Evolutionary conservation across 2,329 filamentous ascomycete genomes (phyloP), one percentile per base, ranked within the genome.

Genomic region (Zymoseptoria pseudotritici): DNA sequence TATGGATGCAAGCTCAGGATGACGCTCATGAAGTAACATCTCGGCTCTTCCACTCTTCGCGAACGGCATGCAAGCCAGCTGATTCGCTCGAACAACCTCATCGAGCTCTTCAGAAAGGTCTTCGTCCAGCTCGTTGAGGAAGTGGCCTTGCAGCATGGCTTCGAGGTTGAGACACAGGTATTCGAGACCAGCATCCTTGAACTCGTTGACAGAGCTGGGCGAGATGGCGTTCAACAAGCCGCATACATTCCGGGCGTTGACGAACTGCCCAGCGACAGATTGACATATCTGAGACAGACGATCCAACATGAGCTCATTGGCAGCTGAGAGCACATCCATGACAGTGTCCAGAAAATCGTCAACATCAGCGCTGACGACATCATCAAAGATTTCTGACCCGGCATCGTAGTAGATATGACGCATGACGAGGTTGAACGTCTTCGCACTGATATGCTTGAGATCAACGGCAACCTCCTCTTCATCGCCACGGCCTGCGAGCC

Each of bases 301-400:
- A 71, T 97, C 91, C 53, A 99, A 82, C 92, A 99, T 97, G 59
- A 99, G 78, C 74, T 99, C 93, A 71, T 99, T 94, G 11, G 92
- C 91, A 56, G 90, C 87, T 58, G 86, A 86, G 82, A 97, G 87
- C 52, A 97, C 89, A 67, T 96, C 91, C 76, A 97, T 83, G 8
- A 97, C 82, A n/a, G 94, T 79, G 67, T 97, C 91, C 4, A 92
- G 85, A 63, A 96, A 91, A 53, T 91, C 88, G 65, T 97, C 91
- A 5, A 96, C 75, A 61, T 87, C 86, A n/a, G 31, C 52, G 42
- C 84, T 82, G 17, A 88, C 82, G 4, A 94, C 82, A 31, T 88
- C 80, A 65, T 96, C 85, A 68, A 99, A 97, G 1, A 97, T 78
- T 61, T 92, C 87, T 21, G 85, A 80, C 0, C 91, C 91, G 36